Conservation (phyloP, 768 basidiomycete genomes). For the Lyophyllum shimeji region DNA sequence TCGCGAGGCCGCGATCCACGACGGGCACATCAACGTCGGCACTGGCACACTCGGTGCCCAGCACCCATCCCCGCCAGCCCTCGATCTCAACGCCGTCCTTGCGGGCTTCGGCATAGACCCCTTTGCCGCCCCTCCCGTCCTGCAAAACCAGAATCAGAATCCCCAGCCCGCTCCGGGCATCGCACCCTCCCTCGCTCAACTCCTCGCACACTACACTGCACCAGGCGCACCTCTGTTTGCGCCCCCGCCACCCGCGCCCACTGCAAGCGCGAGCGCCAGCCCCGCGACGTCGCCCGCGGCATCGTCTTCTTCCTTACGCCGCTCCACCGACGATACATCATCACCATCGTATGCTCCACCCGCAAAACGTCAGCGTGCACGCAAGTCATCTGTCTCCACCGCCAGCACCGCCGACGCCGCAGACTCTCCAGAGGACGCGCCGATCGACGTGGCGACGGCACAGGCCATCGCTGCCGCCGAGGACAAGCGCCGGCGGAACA, state of each 20-base stretch:
- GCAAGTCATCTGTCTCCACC: conserved; percentile 44
- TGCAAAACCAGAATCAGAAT: conserved; percentile 27
- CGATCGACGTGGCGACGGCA: conserved; percentile 22
- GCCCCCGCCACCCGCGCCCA: conserved; percentile 22
- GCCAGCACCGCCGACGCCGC: conserved; percentile 25
- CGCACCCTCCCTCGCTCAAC: conserved; percentile 66
- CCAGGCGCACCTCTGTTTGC: conserved; percentile 10
- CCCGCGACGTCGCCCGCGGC: conserved; percentile 19
- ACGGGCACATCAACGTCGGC: conserved; percentile 61
- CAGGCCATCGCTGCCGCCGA: conserved; percentile 57
- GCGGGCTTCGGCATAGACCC: conserved; percentile 44
- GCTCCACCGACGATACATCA: conserved; percentile 26
- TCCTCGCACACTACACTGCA: conserved; percentile 58
- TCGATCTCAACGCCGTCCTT: conserved; percentile 40
- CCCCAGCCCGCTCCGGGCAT: conserved; percentile 18
- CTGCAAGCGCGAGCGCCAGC: conserved; percentile 20
- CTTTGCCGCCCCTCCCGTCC: conserved; percentile 32
- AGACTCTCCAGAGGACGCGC: conserved; percentile 27
- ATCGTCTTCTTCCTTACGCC: conserved; percentile 15
- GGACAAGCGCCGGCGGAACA: conserved; percentile 93
- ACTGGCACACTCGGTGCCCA: conserved; percentile 39
- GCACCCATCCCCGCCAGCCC: conserved; percentile 32
- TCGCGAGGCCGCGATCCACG: conserved; percentile 45
- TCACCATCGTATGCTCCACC: conserved; percentile 25
- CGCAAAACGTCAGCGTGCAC: conserved; percentile 57